Percentiles rank a stretch among this genome's conserved stretches.
Conservation (phyloP, 2,329 filamentous ascomycete species). For the Fusarium secorum region DNA sequence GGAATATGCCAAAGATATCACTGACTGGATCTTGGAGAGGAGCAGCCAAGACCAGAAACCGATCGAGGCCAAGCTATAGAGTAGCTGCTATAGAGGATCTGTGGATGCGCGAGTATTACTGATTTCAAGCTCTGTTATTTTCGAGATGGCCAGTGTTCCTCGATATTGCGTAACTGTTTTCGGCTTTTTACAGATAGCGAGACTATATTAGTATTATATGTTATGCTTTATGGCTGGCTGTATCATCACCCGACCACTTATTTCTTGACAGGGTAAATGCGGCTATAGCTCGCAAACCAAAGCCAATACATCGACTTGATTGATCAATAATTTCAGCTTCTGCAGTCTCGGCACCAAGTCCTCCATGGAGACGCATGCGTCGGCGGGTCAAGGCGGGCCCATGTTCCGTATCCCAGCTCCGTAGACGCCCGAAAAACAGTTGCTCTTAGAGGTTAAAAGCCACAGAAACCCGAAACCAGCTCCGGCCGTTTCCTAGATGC, state of each 20-base stretch:
- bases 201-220: neutral
- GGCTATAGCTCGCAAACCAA: neutral
- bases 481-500: slow-evolving; percentile 22
- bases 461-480: slow-evolving; percentile 9
- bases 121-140: neutral
- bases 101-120: neutral
- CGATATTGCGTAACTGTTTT: neutral
- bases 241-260: neutral
- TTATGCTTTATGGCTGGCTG: slow-evolving; percentile 3
- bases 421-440: slow-evolving; percentile 32
- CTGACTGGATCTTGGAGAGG: slow-evolving; percentile 69
- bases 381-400: slow-evolving; percentile 3
- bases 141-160: neutral
- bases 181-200: neutral
- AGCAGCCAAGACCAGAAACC: slow-evolving; percentile 33
- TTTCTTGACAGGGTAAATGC: neutral
- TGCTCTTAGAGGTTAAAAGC: slow-evolving; percentile 5
- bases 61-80: slow-evolving; percentile 51
- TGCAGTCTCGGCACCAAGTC: slow-evolving; percentile 8
- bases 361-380: neutral
- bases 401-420: slow-evolving; percentile 17
- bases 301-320: slow-evolving; percentile 25
- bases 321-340: neutral
- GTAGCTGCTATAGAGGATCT: neutral
- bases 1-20: slow-evolving; percentile 66